These are phyloP conservation scores for Neurospora sp. DNA, from an alignment of 495 filamentous ascomycete genomes.

Conservation along the genomic window DNA sequence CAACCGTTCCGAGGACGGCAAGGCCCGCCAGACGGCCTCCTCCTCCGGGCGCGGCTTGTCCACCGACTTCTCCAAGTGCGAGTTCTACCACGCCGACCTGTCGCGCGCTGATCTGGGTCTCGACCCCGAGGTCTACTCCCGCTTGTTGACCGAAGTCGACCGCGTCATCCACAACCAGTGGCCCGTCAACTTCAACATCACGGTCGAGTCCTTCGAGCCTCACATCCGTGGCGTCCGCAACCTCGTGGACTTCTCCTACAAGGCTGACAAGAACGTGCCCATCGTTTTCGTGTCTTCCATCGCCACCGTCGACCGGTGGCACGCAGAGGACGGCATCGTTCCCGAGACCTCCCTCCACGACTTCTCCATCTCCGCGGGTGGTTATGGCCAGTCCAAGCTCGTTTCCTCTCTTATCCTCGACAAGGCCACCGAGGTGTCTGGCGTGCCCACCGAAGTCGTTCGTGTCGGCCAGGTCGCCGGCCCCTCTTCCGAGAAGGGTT, in stretches of 20 bases:
- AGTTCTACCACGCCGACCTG: constrained; percentile 43
- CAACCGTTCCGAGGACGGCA: constrained; percentile 38
- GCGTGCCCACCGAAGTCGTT: constrained; percentile 35
- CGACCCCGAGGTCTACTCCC: constrained; percentile 21
- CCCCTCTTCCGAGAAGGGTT: constrained; percentile 28
- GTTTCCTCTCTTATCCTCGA: constrained; percentile 42
- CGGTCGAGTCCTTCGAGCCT: constrained; percentile 44
- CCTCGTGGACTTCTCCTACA: constrained; percentile 41
- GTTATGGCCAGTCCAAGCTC: constrained; percentile 50
- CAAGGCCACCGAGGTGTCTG: constrained; percentile 23
- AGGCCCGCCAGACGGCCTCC: constrained; percentile 19
- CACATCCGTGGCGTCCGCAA: constrained; percentile 44
- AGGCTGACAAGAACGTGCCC: constrained; percentile 33
- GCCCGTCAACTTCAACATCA: constrained; percentile 53
- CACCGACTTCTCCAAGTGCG: constrained; percentile 29
- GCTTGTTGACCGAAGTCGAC: constrained; percentile 29
- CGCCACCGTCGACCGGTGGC: constrained; percentile 29
- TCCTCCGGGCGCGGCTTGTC: constrained; percentile 26
- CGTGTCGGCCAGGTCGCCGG: constrained; percentile 52
- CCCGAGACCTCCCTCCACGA: constrained; percentile 39
- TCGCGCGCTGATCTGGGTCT: constrained; percentile 38
- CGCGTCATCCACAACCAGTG: constrained; percentile 54
- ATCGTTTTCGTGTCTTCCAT: constrained; percentile 49
- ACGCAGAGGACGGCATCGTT: constrained; percentile 16
- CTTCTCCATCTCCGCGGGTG: constrained; percentile 25